phyloP scores from a whole-genome alignment of 306 rosid species.

The Prosopis cineraria region DNA sequence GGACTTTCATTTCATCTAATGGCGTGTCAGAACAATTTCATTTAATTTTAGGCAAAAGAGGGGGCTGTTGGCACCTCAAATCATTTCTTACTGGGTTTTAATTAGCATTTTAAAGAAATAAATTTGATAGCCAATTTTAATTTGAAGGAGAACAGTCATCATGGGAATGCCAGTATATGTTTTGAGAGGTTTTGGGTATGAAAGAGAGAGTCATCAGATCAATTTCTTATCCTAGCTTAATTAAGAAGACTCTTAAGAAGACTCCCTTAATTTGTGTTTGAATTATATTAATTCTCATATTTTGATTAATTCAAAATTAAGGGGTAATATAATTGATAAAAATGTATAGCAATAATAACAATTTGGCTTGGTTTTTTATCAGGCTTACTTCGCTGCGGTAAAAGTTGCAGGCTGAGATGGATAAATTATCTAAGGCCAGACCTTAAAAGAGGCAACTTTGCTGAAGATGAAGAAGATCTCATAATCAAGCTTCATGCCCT shows the following conservation, averaged over 20 bases:
- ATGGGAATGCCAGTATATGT: not conserved
- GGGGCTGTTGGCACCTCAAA: too few species aligned
- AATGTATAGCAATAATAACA: not conserved
- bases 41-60: too few species aligned
- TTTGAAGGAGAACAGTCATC: not conserved
- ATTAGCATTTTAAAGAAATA: not conserved
- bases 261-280: not conserved
- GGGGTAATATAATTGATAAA: not conserved
- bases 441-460: slow-evolving; percentile 82
- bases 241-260: too few species aligned
- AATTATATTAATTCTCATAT: not conserved
- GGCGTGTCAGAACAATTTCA: too few species aligned
- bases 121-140: not conserved
- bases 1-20: too few species aligned
- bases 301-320: not conserved
- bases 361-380: slow-evolving; percentile 3
- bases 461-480: slow-evolving; percentile 91
- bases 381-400: slow-evolving; percentile 83
- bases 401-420: slow-evolving; percentile 86
- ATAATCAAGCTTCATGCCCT: slow-evolving; percentile 88
- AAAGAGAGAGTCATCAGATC: not conserved
- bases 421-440: slow-evolving; percentile 82
- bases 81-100: not conserved
- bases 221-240: too few species aligned
- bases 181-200: not conserved